These are phyloP conservation scores for Leccinum arenicola DNA, from an alignment of 768 basidiomycete species.

Conservation along the genomic window DNA sequence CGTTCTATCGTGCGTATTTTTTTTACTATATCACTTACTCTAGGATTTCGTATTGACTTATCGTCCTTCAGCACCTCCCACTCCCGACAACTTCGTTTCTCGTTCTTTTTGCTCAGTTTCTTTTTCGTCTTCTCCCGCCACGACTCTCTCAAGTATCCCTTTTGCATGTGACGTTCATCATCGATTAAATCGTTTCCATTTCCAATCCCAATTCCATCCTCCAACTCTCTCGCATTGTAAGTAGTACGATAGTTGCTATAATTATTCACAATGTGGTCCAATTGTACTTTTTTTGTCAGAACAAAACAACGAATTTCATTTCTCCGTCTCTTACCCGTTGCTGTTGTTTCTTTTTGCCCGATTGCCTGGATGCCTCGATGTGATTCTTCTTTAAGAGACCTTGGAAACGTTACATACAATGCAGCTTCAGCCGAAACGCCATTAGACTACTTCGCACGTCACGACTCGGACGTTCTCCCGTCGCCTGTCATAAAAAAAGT, in stretches of 20 bases:
- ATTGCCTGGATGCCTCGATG: neutral
- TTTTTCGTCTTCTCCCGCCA: neutral
- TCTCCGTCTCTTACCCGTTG: neutral
- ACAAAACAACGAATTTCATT: neutral
- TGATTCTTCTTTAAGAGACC: neutral
- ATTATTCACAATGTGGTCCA: neutral
- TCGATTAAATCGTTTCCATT: neutral
- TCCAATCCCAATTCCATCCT: neutral
- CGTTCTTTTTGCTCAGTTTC: neutral
- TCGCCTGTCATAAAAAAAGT: neutral
- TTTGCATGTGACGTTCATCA: neutral
- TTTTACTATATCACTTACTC: neutral
- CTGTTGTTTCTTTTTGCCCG: neutral
- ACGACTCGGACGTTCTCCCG: neutral
- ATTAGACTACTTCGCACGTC: neutral
- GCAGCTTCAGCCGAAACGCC: neutral
- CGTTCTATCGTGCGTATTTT: slow-evolving; percentile 5
- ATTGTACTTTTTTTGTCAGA: neutral
- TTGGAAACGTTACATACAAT: neutral
- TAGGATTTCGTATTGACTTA: neutral
- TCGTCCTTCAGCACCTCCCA: neutral
- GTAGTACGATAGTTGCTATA: neutral
- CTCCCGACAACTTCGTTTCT: neutral
- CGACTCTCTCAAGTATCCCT: neutral
- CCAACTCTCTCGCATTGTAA: neutral